phyloP scores from a whole-genome alignment of 352 stramenopile genomes.

The Pythium dissotocum region DNA sequence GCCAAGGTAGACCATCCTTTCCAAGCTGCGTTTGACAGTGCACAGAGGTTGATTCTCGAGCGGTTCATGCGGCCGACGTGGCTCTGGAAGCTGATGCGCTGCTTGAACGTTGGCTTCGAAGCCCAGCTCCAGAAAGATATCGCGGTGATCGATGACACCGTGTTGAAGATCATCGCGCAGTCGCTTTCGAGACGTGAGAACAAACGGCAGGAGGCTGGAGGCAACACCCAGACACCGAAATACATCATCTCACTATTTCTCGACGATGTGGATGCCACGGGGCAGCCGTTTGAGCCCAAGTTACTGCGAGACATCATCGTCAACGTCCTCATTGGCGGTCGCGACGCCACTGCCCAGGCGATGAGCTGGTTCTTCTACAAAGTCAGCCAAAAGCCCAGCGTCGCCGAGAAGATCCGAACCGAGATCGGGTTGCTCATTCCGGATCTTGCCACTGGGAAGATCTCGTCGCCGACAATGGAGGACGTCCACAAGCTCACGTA shows the following conservation, averaged over 20 bases:
- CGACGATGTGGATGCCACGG: conserved; percentile 27
- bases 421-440: conserved; percentile 33
- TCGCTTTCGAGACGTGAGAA: conserved; percentile 29
- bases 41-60: conserved; percentile 28
- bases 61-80: conserved; percentile 37
- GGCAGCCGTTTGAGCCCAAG: background rate
- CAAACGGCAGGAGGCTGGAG: background rate
- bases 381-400: conserved; percentile 53
- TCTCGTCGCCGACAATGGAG: conserved; percentile 39
- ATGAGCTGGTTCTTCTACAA: conserved; percentile 79
- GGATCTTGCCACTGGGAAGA: background rate
- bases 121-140: conserved; percentile 37
- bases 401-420: conserved; percentile 50
- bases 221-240: conserved; percentile 3
- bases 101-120: conserved; percentile 38
- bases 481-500: conserved; percentile 59
- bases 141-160: conserved; percentile 47
- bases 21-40: conserved; percentile 41
- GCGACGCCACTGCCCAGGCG: conserved; percentile 69
- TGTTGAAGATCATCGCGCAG: conserved; percentile 46
- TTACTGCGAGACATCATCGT: conserved; percentile 80
- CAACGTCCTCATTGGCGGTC: conserved; percentile 68
- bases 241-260: conserved; percentile 61
- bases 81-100: conserved; percentile 50
- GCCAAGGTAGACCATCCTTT: conserved; percentile 27